Evolutionary conservation across 768 basidiomycete species (phyloP).

Genomic region (Suillus variegatus): DNA sequence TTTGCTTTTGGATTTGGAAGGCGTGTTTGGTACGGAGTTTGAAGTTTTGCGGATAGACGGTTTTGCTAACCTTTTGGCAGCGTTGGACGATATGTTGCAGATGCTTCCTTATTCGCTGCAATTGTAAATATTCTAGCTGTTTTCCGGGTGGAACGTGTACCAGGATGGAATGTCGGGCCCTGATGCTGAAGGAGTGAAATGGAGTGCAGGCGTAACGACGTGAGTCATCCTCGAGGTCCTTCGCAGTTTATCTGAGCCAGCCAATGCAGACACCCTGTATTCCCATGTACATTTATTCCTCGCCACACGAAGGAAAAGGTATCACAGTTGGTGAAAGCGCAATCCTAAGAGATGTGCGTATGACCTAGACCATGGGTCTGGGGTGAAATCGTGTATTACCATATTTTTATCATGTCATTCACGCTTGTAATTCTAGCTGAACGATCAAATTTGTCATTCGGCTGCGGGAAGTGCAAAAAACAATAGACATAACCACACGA

Average conservation of each 20-base stretch:
- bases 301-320: slow-evolving; percentile 1
- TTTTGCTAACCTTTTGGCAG: slow-evolving; percentile 22
- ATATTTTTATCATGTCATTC: no score
- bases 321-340: not conserved
- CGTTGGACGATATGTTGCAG: slow-evolving; percentile 44
- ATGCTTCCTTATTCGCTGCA: slow-evolving; percentile 36
- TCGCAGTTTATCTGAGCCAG: not conserved
- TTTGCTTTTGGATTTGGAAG: slow-evolving; percentile 45
- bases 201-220: slow-evolving; percentile 23
- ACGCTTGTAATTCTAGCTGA: no score
- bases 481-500: no score
- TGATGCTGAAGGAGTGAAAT: slow-evolving; percentile 21
- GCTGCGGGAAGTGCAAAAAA: no score
- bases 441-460: no score
- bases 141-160: slow-evolving; percentile 16
- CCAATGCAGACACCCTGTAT: slow-evolving; percentile 7
- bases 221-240: slow-evolving; percentile 11
- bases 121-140: slow-evolving; percentile 23
- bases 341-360: not conserved
- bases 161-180: slow-evolving; percentile 22
- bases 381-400: not conserved
- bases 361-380: not conserved
- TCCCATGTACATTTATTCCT: slow-evolving; percentile 8
- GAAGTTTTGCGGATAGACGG: not conserved
- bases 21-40: slow-evolving; percentile 20